Percentiles rank a stretch among this genome's conserved stretches.
phyloP scores from a whole-genome alignment of 1,284 basidiomycete genomes.

The Leccinum cinnamomeum region DNA sequence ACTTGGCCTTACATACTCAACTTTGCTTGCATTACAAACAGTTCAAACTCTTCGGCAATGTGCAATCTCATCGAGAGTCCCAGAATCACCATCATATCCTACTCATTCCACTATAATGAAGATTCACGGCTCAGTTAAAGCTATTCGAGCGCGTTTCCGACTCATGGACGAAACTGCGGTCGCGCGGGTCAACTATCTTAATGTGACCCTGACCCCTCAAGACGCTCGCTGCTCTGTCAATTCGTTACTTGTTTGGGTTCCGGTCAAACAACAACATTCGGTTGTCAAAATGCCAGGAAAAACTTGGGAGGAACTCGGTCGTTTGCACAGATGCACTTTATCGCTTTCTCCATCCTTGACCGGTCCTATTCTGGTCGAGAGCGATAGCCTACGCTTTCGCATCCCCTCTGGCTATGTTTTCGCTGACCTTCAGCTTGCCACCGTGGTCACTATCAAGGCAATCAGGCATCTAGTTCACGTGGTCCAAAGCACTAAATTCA shows the following conservation, averaged over 20 bases:
- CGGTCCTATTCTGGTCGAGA: constrained; percentile 48
- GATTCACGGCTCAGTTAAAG: constrained; percentile 39
- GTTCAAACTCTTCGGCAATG: constrained; percentile 44
- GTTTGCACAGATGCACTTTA: constrained; percentile 63
- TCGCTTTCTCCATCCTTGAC: constrained; percentile 33
- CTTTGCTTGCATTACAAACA: constrained; percentile 64
- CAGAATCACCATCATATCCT: constrained; percentile 12
- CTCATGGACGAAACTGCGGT: constrained; percentile 51
- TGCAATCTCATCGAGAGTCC: constrained; percentile 30
- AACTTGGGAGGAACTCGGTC: constrained; percentile 80
- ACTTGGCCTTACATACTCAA: constrained; percentile 74
- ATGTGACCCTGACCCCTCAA: constrained; percentile 22
- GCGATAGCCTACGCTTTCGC: constrained; percentile 68
- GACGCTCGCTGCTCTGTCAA: constrained; percentile 37
- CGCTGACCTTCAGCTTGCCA: constrained; percentile 70
- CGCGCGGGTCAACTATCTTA: constrained; percentile 48
- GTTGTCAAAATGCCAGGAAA: constrained; percentile 29
- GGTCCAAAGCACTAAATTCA: constrained; percentile 47
- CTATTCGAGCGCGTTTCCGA: constrained; percentile 47
- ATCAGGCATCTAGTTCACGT: constrained; percentile 61
- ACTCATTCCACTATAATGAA: constrained; percentile 23
- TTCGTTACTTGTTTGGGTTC: constrained; percentile 48
- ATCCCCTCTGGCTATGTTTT: constrained; percentile 82
- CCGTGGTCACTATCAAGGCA: constrained; percentile 65
- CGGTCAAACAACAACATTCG: constrained; percentile 30